Conservation (phyloP, 2,329 filamentous ascomycete genomes). For the Colletotrichum sp. region DNA sequence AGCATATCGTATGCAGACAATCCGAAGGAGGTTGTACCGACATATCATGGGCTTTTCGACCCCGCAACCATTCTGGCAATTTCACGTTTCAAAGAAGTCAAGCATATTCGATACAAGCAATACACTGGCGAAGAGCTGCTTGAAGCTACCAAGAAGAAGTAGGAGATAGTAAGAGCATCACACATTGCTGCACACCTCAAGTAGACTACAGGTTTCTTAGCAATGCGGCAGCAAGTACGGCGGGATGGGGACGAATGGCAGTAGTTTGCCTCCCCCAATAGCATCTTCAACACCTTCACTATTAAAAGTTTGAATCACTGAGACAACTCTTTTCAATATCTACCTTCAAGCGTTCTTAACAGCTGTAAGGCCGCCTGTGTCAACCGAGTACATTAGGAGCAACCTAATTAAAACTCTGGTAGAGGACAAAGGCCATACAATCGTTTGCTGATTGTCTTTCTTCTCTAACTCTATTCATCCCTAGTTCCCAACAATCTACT, state of each 20-base stretch:
- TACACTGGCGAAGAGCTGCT: accelerated
- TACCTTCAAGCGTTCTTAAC: neutral
- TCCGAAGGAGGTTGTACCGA: accelerated
- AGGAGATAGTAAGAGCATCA: neutral
- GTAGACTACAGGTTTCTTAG: neutral
- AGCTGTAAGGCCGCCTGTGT: neutral
- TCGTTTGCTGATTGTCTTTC: neutral
- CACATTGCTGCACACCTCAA: neutral
- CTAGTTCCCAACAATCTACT: neutral
- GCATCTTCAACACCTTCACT: neutral
- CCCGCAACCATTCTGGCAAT: neutral
- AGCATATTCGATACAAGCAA: neutral
- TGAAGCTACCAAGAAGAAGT: neutral
- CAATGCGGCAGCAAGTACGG: neutral
- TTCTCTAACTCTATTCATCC: neutral
- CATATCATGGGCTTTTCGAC: neutral
- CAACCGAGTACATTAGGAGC: accelerated
- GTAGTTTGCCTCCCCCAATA: neutral
- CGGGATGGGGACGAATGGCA: neutral
- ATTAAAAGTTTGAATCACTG: accelerated
- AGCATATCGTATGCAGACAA: too few relatives aligned
- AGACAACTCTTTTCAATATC: neutral
- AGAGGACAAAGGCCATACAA: neutral
- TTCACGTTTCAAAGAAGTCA: neutral
- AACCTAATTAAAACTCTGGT: neutral